Conservation (phyloP, 441 rosid genomes). For the Populus hybrid region DNA sequence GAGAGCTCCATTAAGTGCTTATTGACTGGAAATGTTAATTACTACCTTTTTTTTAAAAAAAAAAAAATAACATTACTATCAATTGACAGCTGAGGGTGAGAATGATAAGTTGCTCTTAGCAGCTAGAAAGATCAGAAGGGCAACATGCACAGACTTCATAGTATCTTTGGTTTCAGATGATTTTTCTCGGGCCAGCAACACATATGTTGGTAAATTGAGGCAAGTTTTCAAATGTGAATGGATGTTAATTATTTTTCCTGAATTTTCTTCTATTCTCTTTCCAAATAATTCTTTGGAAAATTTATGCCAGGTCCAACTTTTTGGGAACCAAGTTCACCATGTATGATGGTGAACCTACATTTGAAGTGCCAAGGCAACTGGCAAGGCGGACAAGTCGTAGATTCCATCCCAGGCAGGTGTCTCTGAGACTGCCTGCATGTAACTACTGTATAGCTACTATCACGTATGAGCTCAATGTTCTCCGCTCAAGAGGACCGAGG, state of each 20-base stretch:
- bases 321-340: constrained; percentile 87
- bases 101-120: constrained; percentile 72
- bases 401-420: constrained; percentile 59
- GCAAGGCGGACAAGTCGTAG: constrained; percentile 36
- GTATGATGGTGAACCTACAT: constrained; percentile 55
- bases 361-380: constrained; percentile 40
- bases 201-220: constrained; percentile 85
- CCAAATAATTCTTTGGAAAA: constrained; percentile 3
- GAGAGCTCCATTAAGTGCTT: constrained; percentile 6
- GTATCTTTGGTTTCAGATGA: constrained; percentile 63
- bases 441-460: constrained; percentile 54
- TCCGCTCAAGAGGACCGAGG: constrained; percentile 87
- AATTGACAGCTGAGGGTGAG: constrained; percentile 61
- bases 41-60: neutral
- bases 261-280: neutral
- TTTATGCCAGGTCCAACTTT: constrained; percentile 75
- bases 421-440: constrained; percentile 53
- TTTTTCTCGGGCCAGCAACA: constrained; percentile 72
- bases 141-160: constrained; percentile 71
- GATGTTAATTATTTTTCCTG: constrained; percentile 1
- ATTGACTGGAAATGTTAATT: neutral
- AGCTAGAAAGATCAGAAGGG: constrained; percentile 73
- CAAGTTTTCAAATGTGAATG: constrained; percentile 20
- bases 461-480: constrained; percentile 83
- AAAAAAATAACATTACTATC: constrained; percentile 10